Evolutionary conservation across 352 stramenopile genomes (phyloP), one percentile per base, ranked within the genome.

Genomic region (Phytophthora crassamura): DNA sequence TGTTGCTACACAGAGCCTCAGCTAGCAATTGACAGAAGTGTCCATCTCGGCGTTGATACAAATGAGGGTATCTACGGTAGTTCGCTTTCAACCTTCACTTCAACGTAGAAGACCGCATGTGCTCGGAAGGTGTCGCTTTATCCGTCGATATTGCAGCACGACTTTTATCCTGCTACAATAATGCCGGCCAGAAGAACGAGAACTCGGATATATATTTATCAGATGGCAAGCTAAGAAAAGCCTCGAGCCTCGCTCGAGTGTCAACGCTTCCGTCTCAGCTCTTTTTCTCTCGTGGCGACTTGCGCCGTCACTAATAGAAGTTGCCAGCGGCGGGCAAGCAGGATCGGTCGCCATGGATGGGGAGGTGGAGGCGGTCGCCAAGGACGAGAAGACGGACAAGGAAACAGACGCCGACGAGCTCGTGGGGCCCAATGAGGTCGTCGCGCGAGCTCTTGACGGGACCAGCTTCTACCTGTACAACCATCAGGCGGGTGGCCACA

Each of bases 401-500:
- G 36, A 33, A 57, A 38, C 35, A 28, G 48, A 52, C 16, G 34
- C 48, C 1, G 64, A 63, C 11, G 66, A 80, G 12, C 50, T 73
- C 20, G 47, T 74, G 34, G 46, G 63, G n/a, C 56, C 79, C 32
- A 85, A 87, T 62, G 77, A 83, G 35, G 69, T 93, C 22, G 82
- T 94, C n/a, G 85, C 85, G 33, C 77, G 74, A 40, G 84, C 83
- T 7, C 45, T 72, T 41, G 76, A 89, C n/a, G 85, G 85, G 38
- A 89, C 81, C 12, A 80, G 72, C 20, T 88, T 92, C 58, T 91
- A 90, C 45, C 77, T 94, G 4, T 94, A 89, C 74, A 90, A 78
- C 60, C 85, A 92, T 61, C 85, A 94, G 80, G 85, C 85, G 12
- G 85, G 85, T 43, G 85, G 85, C 9, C 85, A 94, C 68, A 94